These are phyloP conservation scores for Lentinula edodes DNA, from an alignment of 768 basidiomycete genomes.

Conservation along the genomic window DNA sequence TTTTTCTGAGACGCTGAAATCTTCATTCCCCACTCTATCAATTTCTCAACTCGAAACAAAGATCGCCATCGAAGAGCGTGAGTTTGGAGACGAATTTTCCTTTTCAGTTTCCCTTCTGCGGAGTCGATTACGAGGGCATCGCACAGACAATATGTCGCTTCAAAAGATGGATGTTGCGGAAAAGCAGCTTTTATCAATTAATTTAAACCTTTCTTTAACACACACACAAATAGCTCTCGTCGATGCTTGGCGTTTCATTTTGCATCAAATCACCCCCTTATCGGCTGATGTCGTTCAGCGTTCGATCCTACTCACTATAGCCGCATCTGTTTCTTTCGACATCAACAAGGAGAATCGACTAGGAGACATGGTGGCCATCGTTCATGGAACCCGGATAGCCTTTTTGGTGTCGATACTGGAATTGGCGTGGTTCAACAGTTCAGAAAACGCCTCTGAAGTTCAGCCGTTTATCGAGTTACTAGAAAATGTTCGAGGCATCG, in stretches of 20 bases:
- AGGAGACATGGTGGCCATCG: constrained; percentile 81
- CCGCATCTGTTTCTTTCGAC: constrained; percentile 57
- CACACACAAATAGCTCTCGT: constrained; percentile 73
- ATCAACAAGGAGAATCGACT: constrained; percentile 63
- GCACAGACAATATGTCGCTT: constrained; percentile 31
- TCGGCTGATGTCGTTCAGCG: constrained; percentile 55
- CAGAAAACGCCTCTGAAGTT: constrained; percentile 49
- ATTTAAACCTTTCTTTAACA: constrained; percentile 81
- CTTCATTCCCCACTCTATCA: constrained; percentile 52
- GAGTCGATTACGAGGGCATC: constrained; percentile 53
- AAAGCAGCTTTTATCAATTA: constrained; percentile 64
- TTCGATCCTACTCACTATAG: constrained; percentile 49
- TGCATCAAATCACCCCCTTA: constrained; percentile 57
- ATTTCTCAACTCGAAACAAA: constrained; percentile 61
- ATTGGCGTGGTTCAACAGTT: constrained; percentile 65
- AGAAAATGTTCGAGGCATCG: constrained; percentile 54
- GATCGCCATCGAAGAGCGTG: constrained; percentile 59
- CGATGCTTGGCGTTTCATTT: constrained; percentile 72
- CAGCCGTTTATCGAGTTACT: constrained; percentile 58
- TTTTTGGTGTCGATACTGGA: constrained; percentile 77
- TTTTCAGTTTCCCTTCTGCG: constrained; percentile 62
- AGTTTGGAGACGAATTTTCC: constrained; percentile 75
- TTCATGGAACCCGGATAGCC: constrained; percentile 71
- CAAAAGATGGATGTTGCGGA: constrained; percentile 45
- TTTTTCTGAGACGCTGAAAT: constrained; percentile 43